phyloP scores from a whole-genome alignment of 2,329 filamentous ascomycete species.

The Apiospora arundinis region DNA sequence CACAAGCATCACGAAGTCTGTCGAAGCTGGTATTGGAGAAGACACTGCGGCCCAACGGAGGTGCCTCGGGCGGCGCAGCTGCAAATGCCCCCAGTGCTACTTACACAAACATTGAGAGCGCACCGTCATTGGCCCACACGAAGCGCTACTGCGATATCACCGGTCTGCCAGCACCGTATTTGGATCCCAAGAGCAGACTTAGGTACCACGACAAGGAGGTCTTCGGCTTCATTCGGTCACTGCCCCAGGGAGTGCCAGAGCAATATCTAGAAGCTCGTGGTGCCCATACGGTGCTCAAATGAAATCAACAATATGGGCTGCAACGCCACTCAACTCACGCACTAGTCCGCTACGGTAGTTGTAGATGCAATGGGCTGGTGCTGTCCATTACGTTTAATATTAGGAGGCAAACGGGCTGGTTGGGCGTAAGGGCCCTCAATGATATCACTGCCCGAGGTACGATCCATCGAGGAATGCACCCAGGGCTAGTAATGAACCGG shows the following conservation, averaged over 20 bases:
- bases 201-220: slow-evolving; percentile 94
- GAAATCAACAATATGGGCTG: slow-evolving; percentile 42
- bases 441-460: not conserved
- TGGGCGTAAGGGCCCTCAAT: not conserved
- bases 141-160: slow-evolving; percentile 97
- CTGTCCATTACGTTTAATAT: not conserved
- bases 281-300: slow-evolving; percentile 93
- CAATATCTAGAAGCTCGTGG: slow-evolving; percentile 88
- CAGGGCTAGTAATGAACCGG: not conserved
- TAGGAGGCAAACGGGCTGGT: not conserved
- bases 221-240: slow-evolving; percentile 79
- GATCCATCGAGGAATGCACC: not conserved
- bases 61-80: slow-evolving; percentile 39
- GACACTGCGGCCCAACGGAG: slow-evolving; percentile 60
- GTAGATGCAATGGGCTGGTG: not conserved
- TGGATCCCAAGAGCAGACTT: slow-evolving; percentile 92
- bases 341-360: not conserved
- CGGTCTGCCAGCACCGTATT: slow-evolving; percentile 87
- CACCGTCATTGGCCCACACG: slow-evolving; percentile 83
- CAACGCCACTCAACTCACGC: not conserved
- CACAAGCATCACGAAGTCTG: slow-evolving; percentile 86
- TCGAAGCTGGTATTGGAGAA: slow-evolving; percentile 90
- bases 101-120: slow-evolving; percentile 96
- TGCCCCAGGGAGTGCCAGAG: slow-evolving; percentile 85
- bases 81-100: slow-evolving; percentile 74